Evolutionary conservation across 441 rosid genomes (phyloP).

Genomic region (Euphorbia celastroides): DNA sequence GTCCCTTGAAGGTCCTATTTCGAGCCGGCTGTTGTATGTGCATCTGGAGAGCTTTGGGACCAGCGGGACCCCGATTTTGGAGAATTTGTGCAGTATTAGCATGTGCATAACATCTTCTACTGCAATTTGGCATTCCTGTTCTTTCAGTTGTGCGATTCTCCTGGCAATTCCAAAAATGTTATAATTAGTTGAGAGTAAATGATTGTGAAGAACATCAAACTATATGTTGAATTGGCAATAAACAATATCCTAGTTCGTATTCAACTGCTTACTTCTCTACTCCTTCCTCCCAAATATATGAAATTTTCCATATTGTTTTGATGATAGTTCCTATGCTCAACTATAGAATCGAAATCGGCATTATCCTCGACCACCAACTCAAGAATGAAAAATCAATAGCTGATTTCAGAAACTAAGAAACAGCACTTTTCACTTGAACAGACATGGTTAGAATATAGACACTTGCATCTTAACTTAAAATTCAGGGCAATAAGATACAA

Average conservation of each 20-base stretch:
- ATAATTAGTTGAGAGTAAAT: conserved; percentile 6
- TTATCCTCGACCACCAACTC: conserved; percentile 1
- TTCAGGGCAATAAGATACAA: neutral
- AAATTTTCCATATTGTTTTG: neutral
- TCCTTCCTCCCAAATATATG: neutral
- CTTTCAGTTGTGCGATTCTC: conserved; percentile 74
- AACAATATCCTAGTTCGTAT: neutral
- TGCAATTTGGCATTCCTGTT: conserved; percentile 53
- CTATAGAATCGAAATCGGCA: neutral
- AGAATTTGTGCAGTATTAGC: conserved; percentile 67
- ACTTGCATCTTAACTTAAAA: neutral
- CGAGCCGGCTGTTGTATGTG: conserved; percentile 71
- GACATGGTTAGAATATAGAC: neutral
- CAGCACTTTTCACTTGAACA: neutral
- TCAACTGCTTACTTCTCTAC: neutral
- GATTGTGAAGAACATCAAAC: conserved; percentile 4
- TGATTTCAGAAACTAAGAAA: neutral
- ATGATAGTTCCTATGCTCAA: neutral
- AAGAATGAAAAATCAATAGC: neutral
- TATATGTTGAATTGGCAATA: conserved; percentile 2
- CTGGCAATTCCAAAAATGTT: conserved; percentile 35
- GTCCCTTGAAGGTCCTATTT: conserved; percentile 78
- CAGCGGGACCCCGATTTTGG: conserved; percentile 72
- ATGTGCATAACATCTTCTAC: conserved; percentile 85
- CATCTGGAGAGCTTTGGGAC: conserved; percentile 83